Evolutionary conservation across 352 stramenopile genomes (phyloP).

Genomic region (Peronosclerospora sorghi): DNA sequence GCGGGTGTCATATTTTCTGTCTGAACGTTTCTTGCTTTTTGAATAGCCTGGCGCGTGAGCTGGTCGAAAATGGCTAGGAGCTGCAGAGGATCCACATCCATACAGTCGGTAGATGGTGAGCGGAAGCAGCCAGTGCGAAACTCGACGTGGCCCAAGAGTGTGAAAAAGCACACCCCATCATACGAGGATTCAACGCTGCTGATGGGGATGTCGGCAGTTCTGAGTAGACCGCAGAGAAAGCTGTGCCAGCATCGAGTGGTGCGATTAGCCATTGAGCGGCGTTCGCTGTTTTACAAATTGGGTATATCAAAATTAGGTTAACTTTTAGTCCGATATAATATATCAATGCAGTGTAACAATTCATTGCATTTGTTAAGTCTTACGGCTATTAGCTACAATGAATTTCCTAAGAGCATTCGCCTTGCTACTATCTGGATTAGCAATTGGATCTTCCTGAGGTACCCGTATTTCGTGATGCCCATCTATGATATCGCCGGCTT

Average conservation of each 20-base stretch:
- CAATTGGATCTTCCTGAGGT: too few relatives aligned
- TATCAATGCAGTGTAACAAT: too few relatives aligned
- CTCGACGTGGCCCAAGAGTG: constrained; percentile 21
- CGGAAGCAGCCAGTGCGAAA: constrained; percentile 40
- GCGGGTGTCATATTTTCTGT: constrained; percentile 11
- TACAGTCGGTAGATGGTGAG: not conserved
- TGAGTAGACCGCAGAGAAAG: constrained; percentile 28
- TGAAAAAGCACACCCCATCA: constrained; percentile 39
- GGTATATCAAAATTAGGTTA: too few relatives aligned
- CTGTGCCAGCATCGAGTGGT: constrained; percentile 33
- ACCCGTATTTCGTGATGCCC: too few relatives aligned
- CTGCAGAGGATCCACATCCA: constrained; percentile 10
- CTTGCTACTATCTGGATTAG: too few relatives aligned
- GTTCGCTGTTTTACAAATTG: too few relatives aligned
- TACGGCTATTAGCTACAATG: too few relatives aligned
- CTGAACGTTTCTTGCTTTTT: constrained; percentile 5
- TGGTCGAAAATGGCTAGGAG: constrained; percentile 32
- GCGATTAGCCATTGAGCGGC: constrained; percentile 21
- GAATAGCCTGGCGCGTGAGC: constrained; percentile 29
- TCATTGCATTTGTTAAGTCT: too few relatives aligned
- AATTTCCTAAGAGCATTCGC: too few relatives aligned
- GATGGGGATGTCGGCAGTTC: not conserved
- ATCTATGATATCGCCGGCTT: too few relatives aligned
- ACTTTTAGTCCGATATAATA: too few relatives aligned
- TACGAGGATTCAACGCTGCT: constrained; percentile 13